Conservation (phyloP, 2,329 filamentous ascomycete species). For the Verticillium longisporum region DNA sequence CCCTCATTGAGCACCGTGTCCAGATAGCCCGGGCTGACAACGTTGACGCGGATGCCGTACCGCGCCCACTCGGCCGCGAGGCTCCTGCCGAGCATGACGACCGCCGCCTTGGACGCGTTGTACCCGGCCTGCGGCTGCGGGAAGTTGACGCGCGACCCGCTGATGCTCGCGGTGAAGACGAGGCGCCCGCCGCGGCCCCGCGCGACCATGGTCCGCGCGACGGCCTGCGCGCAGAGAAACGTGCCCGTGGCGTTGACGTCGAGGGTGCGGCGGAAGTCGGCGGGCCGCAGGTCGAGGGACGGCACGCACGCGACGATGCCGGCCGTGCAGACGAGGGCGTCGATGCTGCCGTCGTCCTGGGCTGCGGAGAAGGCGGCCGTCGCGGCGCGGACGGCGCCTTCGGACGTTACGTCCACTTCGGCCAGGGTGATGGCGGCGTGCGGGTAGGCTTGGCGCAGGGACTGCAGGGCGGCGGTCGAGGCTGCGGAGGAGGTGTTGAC, state of each 20-base stretch:
- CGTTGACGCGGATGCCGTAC: constrained; percentile 66
- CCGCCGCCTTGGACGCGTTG: constrained; percentile 64
- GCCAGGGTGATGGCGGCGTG: constrained; percentile 38
- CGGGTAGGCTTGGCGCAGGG: constrained; percentile 48
- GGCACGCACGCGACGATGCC: constrained; percentile 59
- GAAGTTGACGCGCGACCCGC: constrained; percentile 62
- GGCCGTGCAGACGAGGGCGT: constrained; percentile 53
- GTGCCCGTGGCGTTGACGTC: constrained; percentile 68
- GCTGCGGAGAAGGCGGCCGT: constrained; percentile 56
- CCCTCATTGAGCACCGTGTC: constrained; percentile 69
- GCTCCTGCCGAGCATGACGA: constrained; percentile 56
- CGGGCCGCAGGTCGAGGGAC: constrained; percentile 50
- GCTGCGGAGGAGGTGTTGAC: constrained; percentile 36
- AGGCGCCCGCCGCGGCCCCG: constrained; percentile 51
- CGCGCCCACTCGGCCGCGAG: constrained; percentile 68
- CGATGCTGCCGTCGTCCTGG: constrained; percentile 58
- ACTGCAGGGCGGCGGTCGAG: constrained; percentile 22
- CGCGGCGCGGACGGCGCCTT: constrained; percentile 51
- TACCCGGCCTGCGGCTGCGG: constrained; percentile 68
- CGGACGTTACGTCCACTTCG: constrained; percentile 46
- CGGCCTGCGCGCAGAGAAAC: constrained; percentile 64
- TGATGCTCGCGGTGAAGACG: constrained; percentile 61
- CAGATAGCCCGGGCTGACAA: constrained; percentile 71
- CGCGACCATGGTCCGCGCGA: constrained; percentile 44
- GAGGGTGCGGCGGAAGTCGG: constrained; percentile 56